A percentile compares a stretch with the other conserved stretches of the same genome.
phyloP scores from a whole-genome alignment of 352 stramenopile species.

The Albugo laibachii region DNA sequence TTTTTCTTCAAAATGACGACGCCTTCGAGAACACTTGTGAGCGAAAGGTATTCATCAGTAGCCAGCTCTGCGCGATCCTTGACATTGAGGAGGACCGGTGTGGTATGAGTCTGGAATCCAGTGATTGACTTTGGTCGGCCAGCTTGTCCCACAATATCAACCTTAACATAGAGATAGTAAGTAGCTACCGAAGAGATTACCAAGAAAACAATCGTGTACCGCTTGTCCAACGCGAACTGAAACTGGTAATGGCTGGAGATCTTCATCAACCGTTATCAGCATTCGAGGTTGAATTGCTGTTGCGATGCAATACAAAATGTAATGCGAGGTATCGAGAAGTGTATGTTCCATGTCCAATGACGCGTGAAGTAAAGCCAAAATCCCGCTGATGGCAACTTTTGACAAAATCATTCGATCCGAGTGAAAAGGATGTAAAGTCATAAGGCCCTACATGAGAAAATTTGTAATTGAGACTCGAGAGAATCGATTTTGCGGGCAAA shows the following conservation, averaged over 20 bases:
- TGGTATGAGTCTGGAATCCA: slow-evolving; percentile 99
- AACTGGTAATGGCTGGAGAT: slow-evolving; percentile 90
- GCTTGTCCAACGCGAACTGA: slow-evolving; percentile 98
- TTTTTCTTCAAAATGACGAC: slow-evolving; percentile 98
- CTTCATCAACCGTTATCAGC: slow-evolving; percentile 94
- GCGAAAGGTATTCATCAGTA: slow-evolving; percentile 92
- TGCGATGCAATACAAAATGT: slow-evolving; percentile 96
- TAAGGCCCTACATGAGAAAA: slow-evolving; percentile 58
- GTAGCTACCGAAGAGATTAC: background rate
- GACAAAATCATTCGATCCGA: slow-evolving; percentile 87
- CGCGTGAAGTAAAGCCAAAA: slow-evolving; percentile 91
- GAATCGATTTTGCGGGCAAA: background rate
- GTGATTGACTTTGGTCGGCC: slow-evolving; percentile 99
- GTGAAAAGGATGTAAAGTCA: slow-evolving; percentile 96
- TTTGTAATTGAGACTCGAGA: background rate
- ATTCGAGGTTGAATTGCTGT: slow-evolving; percentile 97
- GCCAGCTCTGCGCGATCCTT: slow-evolving; percentile 97
- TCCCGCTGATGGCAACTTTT: slow-evolving; percentile 82
- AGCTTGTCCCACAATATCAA: slow-evolving; percentile 98
- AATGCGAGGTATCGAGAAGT: slow-evolving; percentile 96
- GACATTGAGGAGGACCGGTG: slow-evolving; percentile 93
- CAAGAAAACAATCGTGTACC: slow-evolving; percentile 21
- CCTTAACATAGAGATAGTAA: slow-evolving; percentile 13
- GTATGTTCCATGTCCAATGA: slow-evolving; percentile 96
- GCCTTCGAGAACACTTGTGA: slow-evolving; percentile 94